Conservation (phyloP, 169 alveolate species). For the Theileria orientalis region DNA sequence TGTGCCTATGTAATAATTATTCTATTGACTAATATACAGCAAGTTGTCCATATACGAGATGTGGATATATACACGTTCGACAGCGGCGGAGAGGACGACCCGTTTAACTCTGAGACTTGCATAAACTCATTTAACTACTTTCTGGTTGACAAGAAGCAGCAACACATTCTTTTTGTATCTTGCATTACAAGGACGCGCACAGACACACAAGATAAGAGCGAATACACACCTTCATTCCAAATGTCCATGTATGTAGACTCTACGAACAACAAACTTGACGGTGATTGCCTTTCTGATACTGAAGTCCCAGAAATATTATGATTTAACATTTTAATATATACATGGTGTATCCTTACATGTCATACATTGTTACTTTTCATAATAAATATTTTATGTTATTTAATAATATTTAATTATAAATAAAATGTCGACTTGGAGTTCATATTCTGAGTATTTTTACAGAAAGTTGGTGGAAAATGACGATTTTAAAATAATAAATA, state of each 20-base stretch:
- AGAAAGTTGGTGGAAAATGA: background rate
- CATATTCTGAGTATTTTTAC: constrained; percentile 26
- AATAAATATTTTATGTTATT: background rate
- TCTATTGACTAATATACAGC: constrained; percentile 5
- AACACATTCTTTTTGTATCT: constrained; percentile 67
- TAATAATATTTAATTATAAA: background rate
- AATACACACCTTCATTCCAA: constrained; percentile 35
- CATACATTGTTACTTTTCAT: background rate
- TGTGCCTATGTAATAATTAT: background rate
- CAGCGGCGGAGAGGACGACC: constrained; percentile 70
- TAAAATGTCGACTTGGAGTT: constrained; percentile 21
- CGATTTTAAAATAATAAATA: background rate
- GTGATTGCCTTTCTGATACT: constrained; percentile 54
- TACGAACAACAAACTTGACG: constrained; percentile 27
- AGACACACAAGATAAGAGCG: constrained; percentile 10
- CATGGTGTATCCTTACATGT: background rate
- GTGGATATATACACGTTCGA: constrained; percentile 74
- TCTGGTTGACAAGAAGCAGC: constrained; percentile 70
- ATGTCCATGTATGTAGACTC: constrained; percentile 35
- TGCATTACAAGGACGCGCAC: constrained; percentile 69
- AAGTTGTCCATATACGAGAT: constrained; percentile 65
- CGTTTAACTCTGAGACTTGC: constrained; percentile 66
- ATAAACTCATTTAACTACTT: constrained; percentile 74
- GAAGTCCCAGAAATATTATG: constrained; percentile 46
- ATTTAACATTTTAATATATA: background rate